Percentiles rank a stretch among this genome's conserved stretches.
Conservation (phyloP, 176 grass and related monocot genomes). For the Aegilops longissima region DNA sequence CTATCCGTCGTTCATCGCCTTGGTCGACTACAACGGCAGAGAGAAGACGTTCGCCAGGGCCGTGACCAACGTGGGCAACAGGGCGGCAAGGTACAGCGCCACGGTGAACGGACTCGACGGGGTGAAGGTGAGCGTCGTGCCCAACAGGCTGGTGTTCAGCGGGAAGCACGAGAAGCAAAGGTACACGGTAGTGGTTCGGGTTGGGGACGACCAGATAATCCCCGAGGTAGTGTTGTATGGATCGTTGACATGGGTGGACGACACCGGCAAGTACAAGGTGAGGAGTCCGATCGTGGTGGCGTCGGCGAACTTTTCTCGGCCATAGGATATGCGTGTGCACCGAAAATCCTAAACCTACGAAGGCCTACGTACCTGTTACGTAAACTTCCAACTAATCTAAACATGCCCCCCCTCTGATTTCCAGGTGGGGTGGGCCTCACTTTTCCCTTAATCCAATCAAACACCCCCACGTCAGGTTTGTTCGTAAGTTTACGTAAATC, state of each 20-base stretch:
- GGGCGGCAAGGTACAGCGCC: conserved; percentile 49
- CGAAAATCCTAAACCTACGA: too few relatives aligned
- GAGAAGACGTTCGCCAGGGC: conserved; percentile 49
- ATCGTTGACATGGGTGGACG: conserved; percentile 77
- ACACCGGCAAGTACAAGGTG: conserved; percentile 65
- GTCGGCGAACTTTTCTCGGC: conserved; percentile 1
- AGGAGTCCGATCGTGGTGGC: conserved; percentile 80
- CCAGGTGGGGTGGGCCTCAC: too few relatives aligned
- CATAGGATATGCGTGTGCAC: neutral
- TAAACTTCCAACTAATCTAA: too few relatives aligned
- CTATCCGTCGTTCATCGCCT: conserved; percentile 80
- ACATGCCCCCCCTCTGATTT: too few relatives aligned
- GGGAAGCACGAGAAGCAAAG: conserved; percentile 59
- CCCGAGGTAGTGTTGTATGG: conserved; percentile 49
- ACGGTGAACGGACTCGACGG: conserved; percentile 44
- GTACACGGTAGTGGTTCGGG: conserved; percentile 55
- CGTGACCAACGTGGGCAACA: conserved; percentile 58
- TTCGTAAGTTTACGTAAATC: too few relatives aligned
- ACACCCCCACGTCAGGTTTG: too few relatives aligned
- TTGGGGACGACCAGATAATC: conserved; percentile 18
- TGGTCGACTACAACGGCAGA: conserved; percentile 16
- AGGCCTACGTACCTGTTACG: too few relatives aligned
- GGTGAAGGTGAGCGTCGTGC: conserved; percentile 44
- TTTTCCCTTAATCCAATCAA: too few relatives aligned
- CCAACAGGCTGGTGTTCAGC: conserved; percentile 36